Conservation (phyloP, 1,139 yeast species). For the Suhomyces wounanorum region DNA sequence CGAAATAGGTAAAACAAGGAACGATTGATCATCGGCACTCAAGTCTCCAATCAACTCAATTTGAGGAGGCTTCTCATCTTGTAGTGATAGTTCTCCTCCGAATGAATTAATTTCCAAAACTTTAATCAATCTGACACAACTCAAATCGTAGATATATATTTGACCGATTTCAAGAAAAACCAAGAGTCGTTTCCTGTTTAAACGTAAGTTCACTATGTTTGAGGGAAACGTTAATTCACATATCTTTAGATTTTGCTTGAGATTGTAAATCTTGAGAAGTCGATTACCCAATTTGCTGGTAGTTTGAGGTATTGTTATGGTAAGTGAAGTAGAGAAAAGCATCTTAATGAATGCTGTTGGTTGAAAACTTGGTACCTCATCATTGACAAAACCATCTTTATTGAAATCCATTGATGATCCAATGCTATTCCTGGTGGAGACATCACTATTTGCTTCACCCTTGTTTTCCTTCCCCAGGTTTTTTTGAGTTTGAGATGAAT, state of each 20-base stretch:
- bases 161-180: conserved; percentile 63
- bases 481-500: conserved; percentile 23
- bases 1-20: conserved; percentile 43
- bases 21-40: conserved; percentile 50
- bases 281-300: conserved; percentile 48
- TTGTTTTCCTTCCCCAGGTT: not conserved
- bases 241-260: conserved; percentile 67
- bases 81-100: conserved; percentile 8
- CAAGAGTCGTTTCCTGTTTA: conserved; percentile 66
- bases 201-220: conserved; percentile 57
- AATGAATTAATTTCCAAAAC: conserved; percentile 46
- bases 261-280: conserved; percentile 61
- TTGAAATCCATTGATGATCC: not conserved
- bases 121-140: conserved; percentile 67
- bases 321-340: conserved; percentile 69
- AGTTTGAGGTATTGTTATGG: conserved; percentile 58
- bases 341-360: conserved; percentile 50
- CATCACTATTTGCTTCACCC: not conserved
- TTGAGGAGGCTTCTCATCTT: conserved; percentile 18
- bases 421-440: not conserved
- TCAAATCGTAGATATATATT: conserved; percentile 69
- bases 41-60: conserved; percentile 49
- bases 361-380: not conserved
- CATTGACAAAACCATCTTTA: not conserved
- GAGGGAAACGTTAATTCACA: conserved; percentile 73